Evolutionary conservation across 495 filamentous ascomycete species (phyloP), one percentile per base, ranked within the genome.

Genomic region (Xylaria grammica): DNA sequence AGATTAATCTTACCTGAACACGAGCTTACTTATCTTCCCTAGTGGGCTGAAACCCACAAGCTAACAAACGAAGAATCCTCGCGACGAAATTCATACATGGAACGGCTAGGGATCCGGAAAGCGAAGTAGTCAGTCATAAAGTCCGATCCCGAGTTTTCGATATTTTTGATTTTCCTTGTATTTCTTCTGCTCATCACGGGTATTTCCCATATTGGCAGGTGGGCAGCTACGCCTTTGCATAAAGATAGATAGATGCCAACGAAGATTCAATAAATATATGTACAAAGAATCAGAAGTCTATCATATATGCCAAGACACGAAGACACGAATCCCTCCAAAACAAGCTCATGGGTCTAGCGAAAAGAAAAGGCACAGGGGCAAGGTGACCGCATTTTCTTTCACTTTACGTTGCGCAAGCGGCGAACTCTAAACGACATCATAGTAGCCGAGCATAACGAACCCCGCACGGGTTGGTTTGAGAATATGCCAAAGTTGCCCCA

Each of bases 261-360:
- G 19, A 20, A 19, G 19, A 32, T 59, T 59, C 17, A 27, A 48
- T 59, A 29, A 63, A 62, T 74, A 77, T 74, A 61, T 71, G 70
- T 64, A 71, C 46, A 52, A 63, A 72, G 68, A 64, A 71, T 42
- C 67, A 44, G 46, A 74, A 73, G 57, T 72, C 69, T 74, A 72
- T 72, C 55, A 17, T 59, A 59, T 46, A 17, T 24, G 42, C 10
- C 56, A 46, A 48, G 56, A 48, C 54, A 44, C 19, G 17, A n/a
- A 29, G n/a, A 17, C 5, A 36, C 34, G 17, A 5, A 59, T 48
- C 56, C 56, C 27, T 15, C 15, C 42, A 26, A n/a, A 24, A 59
- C 24, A 30, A 59, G 55, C 55, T 24, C 3, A 42, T 10, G 11
- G 42, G 55, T 17, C 8, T 20, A 4, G 4, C 17, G 9, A 26